Evolutionary conservation across 2,329 filamentous ascomycete species (phyloP).

Genomic region (Fusarium circinatum): DNA sequence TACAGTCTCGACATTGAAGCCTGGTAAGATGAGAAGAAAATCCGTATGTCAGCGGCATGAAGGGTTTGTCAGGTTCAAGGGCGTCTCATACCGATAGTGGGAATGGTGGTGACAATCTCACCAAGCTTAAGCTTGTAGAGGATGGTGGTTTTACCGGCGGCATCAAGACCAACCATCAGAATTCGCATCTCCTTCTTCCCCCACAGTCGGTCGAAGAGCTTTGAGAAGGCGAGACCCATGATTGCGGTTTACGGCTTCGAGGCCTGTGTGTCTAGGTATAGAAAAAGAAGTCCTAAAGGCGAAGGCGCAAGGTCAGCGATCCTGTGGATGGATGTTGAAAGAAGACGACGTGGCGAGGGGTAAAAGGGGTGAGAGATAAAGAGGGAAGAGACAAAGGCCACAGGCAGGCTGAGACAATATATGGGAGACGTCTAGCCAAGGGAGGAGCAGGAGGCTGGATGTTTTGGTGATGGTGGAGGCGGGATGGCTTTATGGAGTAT

Average conservation of each 20-base stretch:
- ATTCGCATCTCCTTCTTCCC: constrained; percentile 99
- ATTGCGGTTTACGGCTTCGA: constrained; percentile 64
- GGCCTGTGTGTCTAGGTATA: constrained; percentile 44
- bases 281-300: constrained; percentile 39
- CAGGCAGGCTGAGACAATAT: constrained; percentile 30
- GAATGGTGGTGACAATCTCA: constrained; percentile 98
- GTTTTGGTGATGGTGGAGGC: constrained; percentile 37
- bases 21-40: constrained; percentile 54
- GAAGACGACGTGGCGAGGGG: constrained; percentile 28
- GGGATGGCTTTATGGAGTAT: constrained; percentile 42
- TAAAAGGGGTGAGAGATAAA: constrained; percentile 19
- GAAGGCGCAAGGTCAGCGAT: constrained; percentile 35
- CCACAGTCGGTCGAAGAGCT: constrained; percentile 95
- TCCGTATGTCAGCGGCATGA: constrained; percentile 34
- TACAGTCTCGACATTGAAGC: constrained; percentile 99
- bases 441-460: constrained; percentile 38
- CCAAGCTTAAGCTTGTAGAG: constrained; percentile 99
- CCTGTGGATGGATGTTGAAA: constrained; percentile 21
- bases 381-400: constrained; percentile 23
- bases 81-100: constrained; percentile 81
- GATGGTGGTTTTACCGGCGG: constrained; percentile 99
- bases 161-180: constrained; percentile 99
- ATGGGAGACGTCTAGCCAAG: constrained; percentile 23
- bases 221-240: constrained; percentile 99
- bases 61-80: background rate